Evolutionary conservation across 2,329 filamentous ascomycete species (phyloP), one percentile per base, ranked within the genome.

Genomic region (Epichloe brachyelytri): DNA sequence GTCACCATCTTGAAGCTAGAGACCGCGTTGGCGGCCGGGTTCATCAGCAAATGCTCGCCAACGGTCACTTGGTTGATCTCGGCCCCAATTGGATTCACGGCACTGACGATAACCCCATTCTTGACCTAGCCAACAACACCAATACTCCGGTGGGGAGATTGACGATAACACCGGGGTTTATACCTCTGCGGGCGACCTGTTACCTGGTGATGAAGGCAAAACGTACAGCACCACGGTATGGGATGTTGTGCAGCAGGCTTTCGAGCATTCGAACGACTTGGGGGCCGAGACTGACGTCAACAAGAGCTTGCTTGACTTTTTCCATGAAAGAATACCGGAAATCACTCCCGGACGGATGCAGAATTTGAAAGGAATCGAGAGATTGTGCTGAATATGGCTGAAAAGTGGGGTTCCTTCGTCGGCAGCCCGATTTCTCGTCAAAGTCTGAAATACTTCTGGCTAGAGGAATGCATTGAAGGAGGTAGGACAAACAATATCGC

Each of bases 51-150:
- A 63, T 60, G 20, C 67, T 81, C 3, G 65, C 68, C 12, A 76
- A 74, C 39, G 73, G 73, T 0, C 66, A 70, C 33, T 56, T 71
- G 7, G 71, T 79, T n/a, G 78, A 82, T 56, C 64, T 77, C 34
- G 85, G 85, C 0, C 82, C 85, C n/a, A 89, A 88, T 59, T 89
- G 85, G 85, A 86, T 89, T 48, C 85, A 89, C 54, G 85, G 85
- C 36, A 86, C 82, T 5, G 70, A 78, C 1, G 73, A 82, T 55
- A 89, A 88, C 59, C 82, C 85, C 0, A 85, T 88, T 15, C 64
- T 83, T 39, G 78, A 84, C 43, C 69, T 88, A 17, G 83, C 82
- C 12, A 76, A 74, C 56, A 69, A 77, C 55, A 86, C 82, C 0
- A 67, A 71, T 1, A 86, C 77, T 0, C 59, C 63, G 0, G 62